Percentiles rank a stretch among this genome's conserved stretches.
These are phyloP conservation scores for Penicillium ochrochloron DNA, from an alignment of 495 filamentous ascomycete genomes.

Conservation along the genomic window DNA sequence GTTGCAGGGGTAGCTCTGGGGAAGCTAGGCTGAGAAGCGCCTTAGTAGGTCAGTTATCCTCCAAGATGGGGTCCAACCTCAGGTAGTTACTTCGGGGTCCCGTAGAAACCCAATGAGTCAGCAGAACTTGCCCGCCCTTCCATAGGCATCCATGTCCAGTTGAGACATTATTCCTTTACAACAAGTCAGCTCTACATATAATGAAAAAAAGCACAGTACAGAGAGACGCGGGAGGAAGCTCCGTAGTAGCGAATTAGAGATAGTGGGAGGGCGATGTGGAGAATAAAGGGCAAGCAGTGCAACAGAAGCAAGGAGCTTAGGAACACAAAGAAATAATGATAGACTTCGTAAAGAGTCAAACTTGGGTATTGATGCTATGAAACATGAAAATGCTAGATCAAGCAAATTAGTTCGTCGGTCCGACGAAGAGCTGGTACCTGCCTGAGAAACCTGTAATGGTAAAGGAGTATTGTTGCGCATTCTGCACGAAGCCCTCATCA, in stretches of 20 bases:
- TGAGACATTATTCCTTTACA: too few relatives aligned
- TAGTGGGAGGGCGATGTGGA: neutral
- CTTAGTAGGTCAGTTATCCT: neutral
- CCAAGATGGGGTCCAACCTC: neutral
- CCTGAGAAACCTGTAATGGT: neutral
- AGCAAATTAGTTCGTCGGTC: neutral
- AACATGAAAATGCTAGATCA: neutral
- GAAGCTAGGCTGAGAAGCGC: neutral
- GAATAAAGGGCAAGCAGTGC: neutral
- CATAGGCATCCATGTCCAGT: too few relatives aligned
- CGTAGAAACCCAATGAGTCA: neutral
- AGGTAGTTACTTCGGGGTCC: neutral
- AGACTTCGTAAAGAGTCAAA: neutral
- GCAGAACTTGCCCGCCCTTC: neutral
- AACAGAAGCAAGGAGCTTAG: neutral
- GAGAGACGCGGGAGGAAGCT: neutral
- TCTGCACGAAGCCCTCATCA: neutral
- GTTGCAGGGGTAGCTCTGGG: neutral
- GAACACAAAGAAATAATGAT: neutral
- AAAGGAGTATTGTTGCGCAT: neutral
- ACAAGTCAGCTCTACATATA: too few relatives aligned
- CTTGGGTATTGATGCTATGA: conserved; percentile 2
- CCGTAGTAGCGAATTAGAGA: neutral
- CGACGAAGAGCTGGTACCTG: neutral
- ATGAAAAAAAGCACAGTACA: too few relatives aligned